Percentiles rank a stretch among this genome's conserved stretches.
These are phyloP conservation scores for Nephelium lappaceum DNA, from an alignment of 345 rosid genomes.

Conservation along the genomic window DNA sequence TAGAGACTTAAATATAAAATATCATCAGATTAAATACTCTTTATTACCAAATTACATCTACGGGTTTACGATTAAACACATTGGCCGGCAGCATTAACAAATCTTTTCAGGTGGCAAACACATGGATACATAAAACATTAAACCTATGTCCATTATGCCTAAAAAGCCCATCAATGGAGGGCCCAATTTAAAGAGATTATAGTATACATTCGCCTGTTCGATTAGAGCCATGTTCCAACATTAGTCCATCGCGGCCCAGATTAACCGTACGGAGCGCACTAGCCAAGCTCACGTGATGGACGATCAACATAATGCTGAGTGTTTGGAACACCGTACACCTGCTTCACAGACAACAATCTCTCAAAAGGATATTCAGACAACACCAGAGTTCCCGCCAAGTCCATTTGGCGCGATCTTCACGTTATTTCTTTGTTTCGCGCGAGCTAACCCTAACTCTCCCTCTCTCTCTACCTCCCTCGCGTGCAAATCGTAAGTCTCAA, in stretches of 20 bases:
- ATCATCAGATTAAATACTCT: too few species aligned
- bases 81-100: too few species aligned
- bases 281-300: neutral
- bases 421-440: neutral
- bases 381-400: constrained; percentile 19
- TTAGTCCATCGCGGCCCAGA: neutral
- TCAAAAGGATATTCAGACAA: neutral
- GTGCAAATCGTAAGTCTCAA: neutral
- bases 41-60: too few species aligned
- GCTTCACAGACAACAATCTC: neutral
- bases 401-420: constrained; percentile 19
- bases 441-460: neutral
- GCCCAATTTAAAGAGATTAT: neutral
- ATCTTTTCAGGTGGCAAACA: too few species aligned
- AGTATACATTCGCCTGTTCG: neutral
- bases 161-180: neutral
- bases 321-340: neutral
- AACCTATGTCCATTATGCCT: too few species aligned
- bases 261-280: neutral
- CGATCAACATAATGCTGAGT: neutral
- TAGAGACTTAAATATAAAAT: too few species aligned
- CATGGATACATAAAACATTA: too few species aligned
- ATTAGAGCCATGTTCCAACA: neutral
- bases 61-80: too few species aligned
- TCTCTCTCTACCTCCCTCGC: neutral